A percentile compares a stretch with the other conserved stretches of the same genome.
phyloP scores from a whole-genome alignment of 768 basidiomycete genomes.

The Melanogaster broomeanus region DNA sequence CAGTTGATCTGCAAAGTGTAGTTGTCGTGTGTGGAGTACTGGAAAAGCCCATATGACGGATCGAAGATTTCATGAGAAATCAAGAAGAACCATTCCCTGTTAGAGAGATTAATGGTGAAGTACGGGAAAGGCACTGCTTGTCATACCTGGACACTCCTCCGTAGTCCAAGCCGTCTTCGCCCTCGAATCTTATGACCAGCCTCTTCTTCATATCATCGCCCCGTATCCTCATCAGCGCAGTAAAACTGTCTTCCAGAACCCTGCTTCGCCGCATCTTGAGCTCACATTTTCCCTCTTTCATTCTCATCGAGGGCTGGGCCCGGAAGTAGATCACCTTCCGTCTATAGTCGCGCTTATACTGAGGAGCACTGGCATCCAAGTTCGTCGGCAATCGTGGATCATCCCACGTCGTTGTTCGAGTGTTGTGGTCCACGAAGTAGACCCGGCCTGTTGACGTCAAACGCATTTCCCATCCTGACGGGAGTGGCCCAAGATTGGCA shows the following conservation, averaged over 20 bases:
- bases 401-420: conserved; percentile 89
- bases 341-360: conserved; percentile 93
- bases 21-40: conserved; percentile 79
- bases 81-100: conserved; percentile 85
- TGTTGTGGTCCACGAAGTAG: conserved; percentile 94
- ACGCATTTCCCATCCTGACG: conserved; percentile 95
- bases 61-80: conserved; percentile 84
- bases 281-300: conserved; percentile 80
- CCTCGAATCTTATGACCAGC: conserved; percentile 75
- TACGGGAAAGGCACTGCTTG: neutral
- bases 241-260: conserved; percentile 86
- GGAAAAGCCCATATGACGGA: conserved; percentile 79
- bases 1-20: conserved; percentile 83
- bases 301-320: conserved; percentile 82
- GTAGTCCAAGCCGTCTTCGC: conserved; percentile 79
- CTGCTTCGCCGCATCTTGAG: conserved; percentile 78
- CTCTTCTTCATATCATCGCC: conserved; percentile 71
- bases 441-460: conserved; percentile 81
- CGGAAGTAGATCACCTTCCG: conserved; percentile 93
- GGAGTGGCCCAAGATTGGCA: conserved; percentile 75
- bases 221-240: conserved; percentile 78
- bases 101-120: conserved; percentile 2
- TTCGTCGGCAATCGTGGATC: conserved; percentile 85
- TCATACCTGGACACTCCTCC: conserved; percentile 72
- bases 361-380: conserved; percentile 87